Evolutionary conservation across 2,329 filamentous ascomycete genomes (phyloP), one percentile per base, ranked within the genome.

Genomic region (Neonectria magnoliae): DNA sequence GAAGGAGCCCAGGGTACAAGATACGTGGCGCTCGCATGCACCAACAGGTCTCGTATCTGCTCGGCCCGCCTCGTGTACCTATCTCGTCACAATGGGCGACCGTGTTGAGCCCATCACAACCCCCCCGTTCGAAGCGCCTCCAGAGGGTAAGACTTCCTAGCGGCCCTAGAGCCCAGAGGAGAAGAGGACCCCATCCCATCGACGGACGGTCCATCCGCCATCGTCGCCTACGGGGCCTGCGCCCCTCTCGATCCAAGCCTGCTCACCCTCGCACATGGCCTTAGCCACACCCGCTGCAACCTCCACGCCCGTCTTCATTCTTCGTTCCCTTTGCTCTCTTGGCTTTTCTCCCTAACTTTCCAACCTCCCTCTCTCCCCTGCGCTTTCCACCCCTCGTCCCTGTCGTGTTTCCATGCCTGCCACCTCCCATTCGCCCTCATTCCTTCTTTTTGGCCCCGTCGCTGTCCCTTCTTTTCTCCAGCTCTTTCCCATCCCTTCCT

Each of bases 371-470:
- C 71, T 50, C 60, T 18, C 8, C 41, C 62, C 59, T 56, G 44
- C 45, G 48, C 55, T 31, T 50, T 41, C 14, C 42, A 47, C 33
- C 62, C 59, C 62, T 71, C 71, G 72, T 73, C 71, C 72, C 71
- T 77, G 74, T 76, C 73, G 74, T 77, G 76, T 76, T 76, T 76
- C 75, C 74, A 72, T 74, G 55, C 57, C 71, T 71, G 66, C 69
- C 68, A 71, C 73, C 71, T 73, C 72, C 68, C 72, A 74, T 74
- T 74, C 68, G 70, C 68, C 64, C 72, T 74, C 72, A 74, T 77
- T 74, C 73, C 65, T 72, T 75, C 70, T 68, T 68, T 73, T 71
- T 65, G 70, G 69, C 72, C 72, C 68, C 73, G 72, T 72, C 66
- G 70, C 72, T 71, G 71, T 71, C 70, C 73, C 68, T 75, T 74